A percentile compares a stretch with the other conserved stretches of the same genome.
These are phyloP conservation scores for Ceratocystis papillata DNA, from an alignment of 2,329 filamentous ascomycete species.

Conservation along the genomic window DNA sequence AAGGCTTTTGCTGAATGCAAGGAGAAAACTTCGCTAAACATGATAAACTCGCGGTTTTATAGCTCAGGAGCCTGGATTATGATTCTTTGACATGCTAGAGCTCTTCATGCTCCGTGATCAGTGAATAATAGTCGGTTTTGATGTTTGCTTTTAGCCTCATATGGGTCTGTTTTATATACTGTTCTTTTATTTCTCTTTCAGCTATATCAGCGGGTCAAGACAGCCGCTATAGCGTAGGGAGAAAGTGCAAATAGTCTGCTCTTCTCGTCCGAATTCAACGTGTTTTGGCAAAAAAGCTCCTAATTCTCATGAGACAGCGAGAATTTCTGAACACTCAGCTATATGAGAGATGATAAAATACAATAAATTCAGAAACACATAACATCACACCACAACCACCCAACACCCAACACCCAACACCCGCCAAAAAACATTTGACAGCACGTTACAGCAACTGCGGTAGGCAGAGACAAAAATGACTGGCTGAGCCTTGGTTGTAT, in stretches of 20 bases:
- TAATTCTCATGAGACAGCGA: not conserved
- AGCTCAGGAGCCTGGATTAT: not conserved
- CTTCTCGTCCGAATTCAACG: slow-evolving; percentile 2
- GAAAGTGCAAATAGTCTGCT: not conserved
- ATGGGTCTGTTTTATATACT: not conserved
- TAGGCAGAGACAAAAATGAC: not conserved
- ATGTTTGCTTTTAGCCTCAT: not conserved
- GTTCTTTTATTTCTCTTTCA: not conserved
- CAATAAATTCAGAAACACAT: not conserved
- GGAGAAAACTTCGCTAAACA: not conserved
- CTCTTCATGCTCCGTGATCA: too few species aligned
- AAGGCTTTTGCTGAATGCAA: slow-evolving; percentile 5
- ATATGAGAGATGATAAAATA: not conserved
- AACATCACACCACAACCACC: not conserved
- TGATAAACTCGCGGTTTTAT: not conserved
- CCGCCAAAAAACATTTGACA: not conserved
- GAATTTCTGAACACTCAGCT: not conserved
- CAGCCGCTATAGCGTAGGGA: not conserved
- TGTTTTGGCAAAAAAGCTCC: not conserved
- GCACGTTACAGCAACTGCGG: not conserved
- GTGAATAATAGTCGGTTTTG: not conserved
- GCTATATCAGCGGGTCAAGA: not conserved
- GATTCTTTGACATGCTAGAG: not conserved
- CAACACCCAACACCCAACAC: too few species aligned
- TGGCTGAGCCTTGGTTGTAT: not conserved